Evolutionary conservation across 2,329 filamentous ascomycete genomes (phyloP), one percentile per base, ranked within the genome.

Genomic region (Alternaria arborescens): DNA sequence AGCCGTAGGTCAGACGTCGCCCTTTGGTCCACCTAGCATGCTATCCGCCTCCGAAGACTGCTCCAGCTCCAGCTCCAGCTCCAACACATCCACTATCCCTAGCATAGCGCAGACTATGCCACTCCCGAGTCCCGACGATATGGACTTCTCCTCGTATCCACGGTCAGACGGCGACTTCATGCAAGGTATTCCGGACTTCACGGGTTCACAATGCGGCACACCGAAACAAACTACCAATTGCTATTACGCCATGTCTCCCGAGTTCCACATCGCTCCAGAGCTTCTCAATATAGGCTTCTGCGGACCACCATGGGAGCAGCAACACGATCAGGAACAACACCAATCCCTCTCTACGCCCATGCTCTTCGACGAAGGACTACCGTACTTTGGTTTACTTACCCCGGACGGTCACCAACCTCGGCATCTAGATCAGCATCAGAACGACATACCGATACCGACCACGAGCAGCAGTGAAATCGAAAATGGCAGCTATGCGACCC

Each of bases 301-400:
- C n/a, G 55, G 48, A 34, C 16, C 48, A 36, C 40, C 40, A 42
- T 58, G 55, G 55, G 55, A 54, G 12, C 55, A 58, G 12, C 30
- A 53, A 18, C 32, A 24, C 2, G 51, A 53, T 8, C 40, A 44
- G 14, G 40, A 42, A 32, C 48, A 58, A 22, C 18, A 44, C 20
- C 28, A 46, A 22, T 12, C 20, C 2, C 18, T 28, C n/a, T 46
- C 55, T 30, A 46, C 47, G 10, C n/a, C 48, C 16, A 47, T 41
- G 32, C 24, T 41, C n/a, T 41, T 54, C 5, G 24, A 46, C 4
- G 50, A 58, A 41, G 48, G 34, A 24, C 41, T 54, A 3, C 55
- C 55, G 3, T 58, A 58, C 48, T 58, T 47, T 58, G 55, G 50
- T 40, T 47, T 58, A 8, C 50, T 58, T 14, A 58, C 48, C 8